These are phyloP conservation scores for Podospora comata DNA, from an alignment of 495 filamentous ascomycete genomes.

Conservation along the genomic window DNA sequence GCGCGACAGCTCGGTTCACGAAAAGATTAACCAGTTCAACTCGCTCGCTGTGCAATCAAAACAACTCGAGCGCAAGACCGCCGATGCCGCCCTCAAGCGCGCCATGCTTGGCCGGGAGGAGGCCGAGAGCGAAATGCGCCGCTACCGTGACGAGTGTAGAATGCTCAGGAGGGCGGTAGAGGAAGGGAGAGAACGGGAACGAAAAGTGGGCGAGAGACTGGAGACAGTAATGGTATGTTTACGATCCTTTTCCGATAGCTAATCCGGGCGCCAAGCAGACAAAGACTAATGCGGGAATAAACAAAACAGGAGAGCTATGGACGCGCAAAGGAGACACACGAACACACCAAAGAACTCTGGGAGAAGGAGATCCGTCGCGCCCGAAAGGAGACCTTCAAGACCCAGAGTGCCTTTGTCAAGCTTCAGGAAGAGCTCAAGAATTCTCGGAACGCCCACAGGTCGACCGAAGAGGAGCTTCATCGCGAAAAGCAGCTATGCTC, in stretches of 20 bases:
- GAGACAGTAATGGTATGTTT: conserved; percentile 67
- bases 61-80: conserved; percentile 57
- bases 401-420: conserved; percentile 71
- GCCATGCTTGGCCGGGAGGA: conserved; percentile 83
- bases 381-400: conserved; percentile 82
- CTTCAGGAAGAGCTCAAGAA: conserved; percentile 79
- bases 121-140: conserved; percentile 65
- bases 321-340: conserved; percentile 68
- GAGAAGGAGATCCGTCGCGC: conserved; percentile 81
- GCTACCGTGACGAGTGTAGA: conserved; percentile 57
- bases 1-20: conserved; percentile 71
- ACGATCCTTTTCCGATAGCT: background rate
- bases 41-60: conserved; percentile 60
- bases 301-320: conserved; percentile 66
- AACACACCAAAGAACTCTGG: conserved; percentile 67
- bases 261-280: background rate
- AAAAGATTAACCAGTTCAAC: conserved; percentile 84
- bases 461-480: conserved; percentile 52
- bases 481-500: conserved; percentile 48
- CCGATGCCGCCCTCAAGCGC: conserved; percentile 70
- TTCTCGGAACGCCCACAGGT: conserved; percentile 49
- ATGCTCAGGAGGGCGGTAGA: conserved; percentile 55
- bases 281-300: background rate
- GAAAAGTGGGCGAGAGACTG: conserved; percentile 70
- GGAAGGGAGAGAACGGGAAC: conserved; percentile 70